Conservation (phyloP, 1,139 yeast species). For the Protomyces lactucae-debilis region DNA sequence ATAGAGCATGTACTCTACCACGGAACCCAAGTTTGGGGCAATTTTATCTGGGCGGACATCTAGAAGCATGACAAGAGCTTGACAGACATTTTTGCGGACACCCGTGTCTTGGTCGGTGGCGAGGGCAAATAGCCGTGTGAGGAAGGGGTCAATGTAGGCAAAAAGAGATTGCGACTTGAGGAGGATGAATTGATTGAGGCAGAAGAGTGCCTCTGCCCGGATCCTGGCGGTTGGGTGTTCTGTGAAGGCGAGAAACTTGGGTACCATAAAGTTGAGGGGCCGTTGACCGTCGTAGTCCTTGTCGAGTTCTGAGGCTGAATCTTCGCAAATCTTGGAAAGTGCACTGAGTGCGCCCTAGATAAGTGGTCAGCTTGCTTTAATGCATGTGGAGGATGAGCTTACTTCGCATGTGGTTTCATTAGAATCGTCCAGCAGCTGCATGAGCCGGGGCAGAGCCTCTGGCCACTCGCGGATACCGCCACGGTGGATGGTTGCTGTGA, state of each 20-base stretch:
- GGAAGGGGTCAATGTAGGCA: slow-evolving; percentile 60
- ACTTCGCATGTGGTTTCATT: slow-evolving; percentile 33
- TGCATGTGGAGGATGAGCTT: neutral
- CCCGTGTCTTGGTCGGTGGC: slow-evolving; percentile 52
- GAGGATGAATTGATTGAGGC: slow-evolving; percentile 72
- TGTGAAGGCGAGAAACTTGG: slow-evolving; percentile 54
- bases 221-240: slow-evolving; percentile 46
- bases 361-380: slow-evolving; percentile 36
- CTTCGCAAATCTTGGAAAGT: slow-evolving; percentile 82
- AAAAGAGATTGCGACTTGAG: slow-evolving; percentile 62
- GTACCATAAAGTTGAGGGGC: slow-evolving; percentile 65
- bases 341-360: slow-evolving; percentile 82
- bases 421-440: slow-evolving; percentile 44
- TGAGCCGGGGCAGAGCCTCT: slow-evolving; percentile 59
- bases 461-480: slow-evolving; percentile 75
- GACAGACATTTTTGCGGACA: slow-evolving; percentile 71
- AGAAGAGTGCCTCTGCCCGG: slow-evolving; percentile 60
- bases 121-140: slow-evolving; percentile 59
- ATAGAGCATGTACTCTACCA: slow-evolving; percentile 76
- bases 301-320: slow-evolving; percentile 57
- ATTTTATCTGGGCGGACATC: slow-evolving; percentile 79
- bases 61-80: slow-evolving; percentile 66
- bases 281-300: slow-evolving; percentile 58
- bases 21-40: slow-evolving; percentile 75
- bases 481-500: slow-evolving; percentile 72